Evolutionary conservation across 352 stramenopile species (phyloP).

Genomic region (Elongisporangium senticosum): DNA sequence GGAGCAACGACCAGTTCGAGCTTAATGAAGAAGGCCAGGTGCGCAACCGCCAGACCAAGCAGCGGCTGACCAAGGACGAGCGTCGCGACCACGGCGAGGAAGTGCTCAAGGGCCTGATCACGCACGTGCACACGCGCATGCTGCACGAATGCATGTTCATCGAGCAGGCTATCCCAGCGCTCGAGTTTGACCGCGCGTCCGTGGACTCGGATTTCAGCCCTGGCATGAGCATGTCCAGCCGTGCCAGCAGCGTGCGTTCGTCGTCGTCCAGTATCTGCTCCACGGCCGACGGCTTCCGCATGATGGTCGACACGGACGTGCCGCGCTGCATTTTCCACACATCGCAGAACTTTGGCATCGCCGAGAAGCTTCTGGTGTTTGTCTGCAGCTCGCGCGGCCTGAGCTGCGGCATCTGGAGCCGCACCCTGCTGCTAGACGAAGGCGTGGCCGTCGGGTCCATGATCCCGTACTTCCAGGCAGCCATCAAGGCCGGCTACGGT

Average conservation of each 20-base stretch:
- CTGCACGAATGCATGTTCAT: slow-evolving; percentile 74
- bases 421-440: slow-evolving; percentile 74
- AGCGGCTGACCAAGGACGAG: slow-evolving; percentile 64
- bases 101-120: slow-evolving; percentile 62
- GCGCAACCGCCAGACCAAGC: slow-evolving; percentile 30
- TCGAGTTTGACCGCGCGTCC: slow-evolving; percentile 51
- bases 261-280: slow-evolving; percentile 81
- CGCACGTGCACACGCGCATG: slow-evolving; percentile 74
- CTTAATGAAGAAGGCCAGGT: slow-evolving; percentile 55
- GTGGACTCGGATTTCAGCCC: slow-evolving; percentile 45
- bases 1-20: slow-evolving; percentile 53
- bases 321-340: slow-evolving; percentile 81
- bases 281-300: slow-evolving; percentile 72
- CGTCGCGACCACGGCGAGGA: slow-evolving; percentile 67
- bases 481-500: slow-evolving; percentile 66
- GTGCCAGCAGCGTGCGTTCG: slow-evolving; percentile 38
- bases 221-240: slow-evolving; percentile 23
- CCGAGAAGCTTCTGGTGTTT: slow-evolving; percentile 77
- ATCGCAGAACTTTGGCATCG: slow-evolving; percentile 65
- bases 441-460: slow-evolving; percentile 88
- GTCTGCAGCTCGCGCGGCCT: slow-evolving; percentile 73
- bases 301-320: slow-evolving; percentile 77
- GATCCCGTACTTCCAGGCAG: slow-evolving; percentile 83
- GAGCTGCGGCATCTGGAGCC: slow-evolving; percentile 86
- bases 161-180: slow-evolving; percentile 69